Evolutionary conservation across 306 rosid species (phyloP).

Genomic region (Acacia acuminata): DNA sequence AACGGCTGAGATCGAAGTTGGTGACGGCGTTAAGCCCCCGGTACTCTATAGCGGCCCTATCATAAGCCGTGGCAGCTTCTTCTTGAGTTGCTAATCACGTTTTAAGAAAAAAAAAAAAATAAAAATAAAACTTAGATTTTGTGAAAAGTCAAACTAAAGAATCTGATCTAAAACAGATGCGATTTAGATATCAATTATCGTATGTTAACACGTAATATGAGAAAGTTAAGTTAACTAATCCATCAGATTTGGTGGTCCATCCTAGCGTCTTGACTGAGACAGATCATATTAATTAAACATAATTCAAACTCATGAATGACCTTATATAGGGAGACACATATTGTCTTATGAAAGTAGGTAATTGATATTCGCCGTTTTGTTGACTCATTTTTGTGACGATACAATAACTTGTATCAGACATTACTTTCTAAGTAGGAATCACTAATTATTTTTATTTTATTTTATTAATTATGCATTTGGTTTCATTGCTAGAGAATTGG

Average conservation of each 20-base stretch:
- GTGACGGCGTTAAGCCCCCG: conserved; percentile 95
- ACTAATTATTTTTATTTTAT: no score
- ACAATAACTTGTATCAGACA: not conserved
- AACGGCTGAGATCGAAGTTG: conserved; percentile 90
- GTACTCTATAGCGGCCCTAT: conserved; percentile 92
- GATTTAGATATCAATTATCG: not conserved
- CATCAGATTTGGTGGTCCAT: conserved; percentile 22
- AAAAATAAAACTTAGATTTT: not conserved
- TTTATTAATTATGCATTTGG: no score
- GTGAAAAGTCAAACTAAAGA: not conserved
- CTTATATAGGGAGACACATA: not conserved
- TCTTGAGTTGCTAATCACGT: conserved; percentile 78
- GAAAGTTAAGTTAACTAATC: conserved; percentile 26
- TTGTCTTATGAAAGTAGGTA: not conserved
- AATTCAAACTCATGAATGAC: not conserved
- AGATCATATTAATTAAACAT: conserved; percentile 1
- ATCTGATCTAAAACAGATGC: not conserved
- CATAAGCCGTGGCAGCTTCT: conserved; percentile 97
- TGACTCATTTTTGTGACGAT: not conserved
- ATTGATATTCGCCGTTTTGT: not conserved
- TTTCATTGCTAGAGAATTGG: not conserved
- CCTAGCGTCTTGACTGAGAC: conserved; percentile 16
- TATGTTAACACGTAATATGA: not conserved
- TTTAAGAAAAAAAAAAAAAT: not conserved
- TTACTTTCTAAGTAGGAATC: no score